Percentiles rank a stretch among this genome's conserved stretches.
phyloP scores from a whole-genome alignment of 2,329 filamentous ascomycete species.

The Neofusicoccum cordaticola region DNA sequence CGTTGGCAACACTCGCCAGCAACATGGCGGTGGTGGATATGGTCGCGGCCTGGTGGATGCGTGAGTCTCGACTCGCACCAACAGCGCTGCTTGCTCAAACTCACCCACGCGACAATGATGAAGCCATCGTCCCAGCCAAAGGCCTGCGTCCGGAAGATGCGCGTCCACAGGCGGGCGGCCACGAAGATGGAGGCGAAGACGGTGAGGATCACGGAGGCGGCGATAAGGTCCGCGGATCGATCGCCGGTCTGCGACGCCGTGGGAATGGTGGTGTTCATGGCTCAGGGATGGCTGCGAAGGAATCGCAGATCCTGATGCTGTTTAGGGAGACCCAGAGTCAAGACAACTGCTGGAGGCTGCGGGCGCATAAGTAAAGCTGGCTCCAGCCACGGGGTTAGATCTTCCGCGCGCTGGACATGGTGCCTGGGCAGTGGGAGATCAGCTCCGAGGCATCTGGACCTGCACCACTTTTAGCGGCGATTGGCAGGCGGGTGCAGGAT shows the following conservation, averaged over 20 bases:
- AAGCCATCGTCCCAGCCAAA: conserved; percentile 12
- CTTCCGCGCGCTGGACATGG: neutral
- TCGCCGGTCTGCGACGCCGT: neutral
- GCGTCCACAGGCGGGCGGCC: neutral
- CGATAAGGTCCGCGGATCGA: neutral
- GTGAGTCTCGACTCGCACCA: neutral
- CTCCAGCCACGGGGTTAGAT: neutral
- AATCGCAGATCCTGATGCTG: neutral
- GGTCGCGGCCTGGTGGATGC: neutral
- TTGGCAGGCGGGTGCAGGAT: neutral
- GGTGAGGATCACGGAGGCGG: neutral
- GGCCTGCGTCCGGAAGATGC: neutral
- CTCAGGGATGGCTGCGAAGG: neutral
- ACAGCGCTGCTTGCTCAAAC: neutral
- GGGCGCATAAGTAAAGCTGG: conserved; percentile 2
- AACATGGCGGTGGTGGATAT: neutral
- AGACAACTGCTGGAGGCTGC: neutral
- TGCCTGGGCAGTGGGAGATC: neutral
- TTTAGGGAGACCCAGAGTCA: neutral
- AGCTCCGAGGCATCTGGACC: neutral
- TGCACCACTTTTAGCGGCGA: neutral
- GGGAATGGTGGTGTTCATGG: neutral
- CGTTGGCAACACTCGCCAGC: neutral
- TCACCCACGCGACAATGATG: neutral
- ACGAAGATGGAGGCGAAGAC: conserved; percentile 1